Conservation (phyloP, 1,139 yeast species). For the Diutina ranongensis region DNA sequence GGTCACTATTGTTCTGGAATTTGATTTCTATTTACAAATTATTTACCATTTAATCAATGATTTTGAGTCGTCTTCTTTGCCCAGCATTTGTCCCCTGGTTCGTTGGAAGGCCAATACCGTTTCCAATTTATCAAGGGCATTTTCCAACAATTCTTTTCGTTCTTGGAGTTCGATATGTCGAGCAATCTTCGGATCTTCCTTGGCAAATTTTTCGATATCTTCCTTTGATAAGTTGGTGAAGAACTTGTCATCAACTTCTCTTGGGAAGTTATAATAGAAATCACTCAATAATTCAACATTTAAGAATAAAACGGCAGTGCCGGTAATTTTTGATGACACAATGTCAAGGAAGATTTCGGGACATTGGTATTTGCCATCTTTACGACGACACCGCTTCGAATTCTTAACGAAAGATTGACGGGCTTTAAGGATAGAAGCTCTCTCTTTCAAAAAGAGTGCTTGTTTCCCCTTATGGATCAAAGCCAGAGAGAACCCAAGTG, state of each 20-base stretch:
- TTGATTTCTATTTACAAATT: background rate
- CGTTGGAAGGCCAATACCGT: slow-evolving; percentile 34
- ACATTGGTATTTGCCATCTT: slow-evolving; percentile 78
- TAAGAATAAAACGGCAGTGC: slow-evolving; percentile 84
- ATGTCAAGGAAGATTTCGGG: slow-evolving; percentile 92
- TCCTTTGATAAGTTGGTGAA: slow-evolving; percentile 54
- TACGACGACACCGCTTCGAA: slow-evolving; percentile 57
- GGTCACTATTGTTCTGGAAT: background rate
- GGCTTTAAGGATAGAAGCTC: slow-evolving; percentile 61
- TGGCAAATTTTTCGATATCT: slow-evolving; percentile 81
- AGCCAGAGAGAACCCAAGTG: slow-evolving; percentile 66
- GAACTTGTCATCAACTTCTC: slow-evolving; percentile 75
- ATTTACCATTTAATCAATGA: background rate
- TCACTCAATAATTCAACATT: slow-evolving; percentile 91
- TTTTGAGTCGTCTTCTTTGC: background rate
- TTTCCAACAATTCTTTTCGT: slow-evolving; percentile 75
- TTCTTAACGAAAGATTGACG: slow-evolving; percentile 69
- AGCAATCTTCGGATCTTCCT: slow-evolving; percentile 86
- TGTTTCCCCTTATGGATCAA: slow-evolving; percentile 69
- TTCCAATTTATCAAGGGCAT: slow-evolving; percentile 79
- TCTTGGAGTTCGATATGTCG: slow-evolving; percentile 89
- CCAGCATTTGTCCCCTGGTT: slow-evolving; percentile 7
- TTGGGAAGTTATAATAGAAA: slow-evolving; percentile 90
- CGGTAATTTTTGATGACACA: slow-evolving; percentile 81
- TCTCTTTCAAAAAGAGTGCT: slow-evolving; percentile 71